A percentile compares a stretch with the other conserved stretches of the same genome.
These are phyloP conservation scores for Euphorbia celastroides DNA, from an alignment of 441 rosid species.

Conservation along the genomic window DNA sequence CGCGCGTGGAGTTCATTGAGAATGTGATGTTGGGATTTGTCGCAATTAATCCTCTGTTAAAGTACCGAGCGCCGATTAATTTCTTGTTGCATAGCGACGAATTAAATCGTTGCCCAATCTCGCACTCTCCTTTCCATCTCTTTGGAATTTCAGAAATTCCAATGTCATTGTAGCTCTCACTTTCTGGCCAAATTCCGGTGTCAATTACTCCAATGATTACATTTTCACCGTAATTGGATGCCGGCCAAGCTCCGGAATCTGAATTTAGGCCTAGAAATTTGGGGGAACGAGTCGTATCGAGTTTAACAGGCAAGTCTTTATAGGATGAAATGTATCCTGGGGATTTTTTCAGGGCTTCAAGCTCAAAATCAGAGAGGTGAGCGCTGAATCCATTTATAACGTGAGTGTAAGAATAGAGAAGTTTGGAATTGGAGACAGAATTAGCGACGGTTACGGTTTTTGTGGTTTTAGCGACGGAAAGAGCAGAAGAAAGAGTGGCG, in stretches of 20 bases:
- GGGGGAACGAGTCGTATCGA: constrained; percentile 60
- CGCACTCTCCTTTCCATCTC: constrained; percentile 27
- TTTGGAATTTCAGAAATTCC: constrained; percentile 19
- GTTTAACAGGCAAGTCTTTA: constrained; percentile 32
- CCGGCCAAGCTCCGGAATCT: constrained; percentile 44
- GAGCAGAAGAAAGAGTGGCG: too few species aligned
- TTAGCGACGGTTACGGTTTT: too few species aligned
- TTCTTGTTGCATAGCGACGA: constrained; percentile 12
- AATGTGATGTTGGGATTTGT: constrained; percentile 39
- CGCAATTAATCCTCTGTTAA: constrained; percentile 40
- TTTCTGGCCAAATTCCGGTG: constrained; percentile 83
- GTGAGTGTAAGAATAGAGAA: constrained; percentile 7
- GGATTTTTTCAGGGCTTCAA: constrained; percentile 16
- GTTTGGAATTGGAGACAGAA: not conserved
- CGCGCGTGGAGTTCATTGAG: constrained; percentile 56
- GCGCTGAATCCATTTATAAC: constrained; percentile 12
- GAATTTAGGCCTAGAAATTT: constrained; percentile 37
- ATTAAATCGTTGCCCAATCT: constrained; percentile 16
- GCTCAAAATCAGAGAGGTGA: constrained; percentile 7
- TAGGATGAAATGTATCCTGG: constrained; percentile 42
- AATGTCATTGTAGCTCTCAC: constrained; percentile 31
- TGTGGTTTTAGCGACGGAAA: too few species aligned
- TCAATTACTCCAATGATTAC: constrained; percentile 70
- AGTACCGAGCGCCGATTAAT: constrained; percentile 57
- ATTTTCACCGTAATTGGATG: constrained; percentile 40